Base-by-base conservation (phyloP, 108 stramenopile genomes). In the Hondaea fermentalgiana region DNA sequence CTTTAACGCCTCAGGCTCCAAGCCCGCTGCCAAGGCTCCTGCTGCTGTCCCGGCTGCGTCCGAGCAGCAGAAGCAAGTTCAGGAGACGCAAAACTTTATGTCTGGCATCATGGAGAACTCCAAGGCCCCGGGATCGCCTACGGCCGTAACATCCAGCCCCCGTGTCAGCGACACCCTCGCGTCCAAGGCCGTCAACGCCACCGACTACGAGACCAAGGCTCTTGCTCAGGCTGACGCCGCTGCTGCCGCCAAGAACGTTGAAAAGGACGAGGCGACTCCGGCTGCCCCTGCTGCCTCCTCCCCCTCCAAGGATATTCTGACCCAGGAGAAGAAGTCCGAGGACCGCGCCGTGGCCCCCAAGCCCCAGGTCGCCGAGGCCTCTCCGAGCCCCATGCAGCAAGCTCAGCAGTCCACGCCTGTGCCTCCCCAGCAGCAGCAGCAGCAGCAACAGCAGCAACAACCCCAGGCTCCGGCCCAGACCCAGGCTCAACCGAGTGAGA, bases 141-240 rank as follows among this genome's bases (percentile, higher is more conserved):
- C 42, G 10, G 21, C 64, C 14, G 64, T n/a, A 17, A 6, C 76
- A 1, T 53, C 76, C 17, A 83, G 76, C 51, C 76, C 76, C 14
- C n/a, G 76, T 16, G 51, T 53, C 43, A 83, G 51, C 49, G 76
- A 69, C 8, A 42, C 64, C 42, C 64, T 69, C 64, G 64, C 64
- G 21, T 69, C 64, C 76, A 83, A 83, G 76, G 76, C 76, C n/a
- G 76, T 83, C 49, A 83, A 83, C 51, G 76, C 76, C n/a, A 83
- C 76, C 51, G 76, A 83, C 76, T 83, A 83, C 76, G 76, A 83
- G 76, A 21, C 76, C 49, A 47, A 83, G 51, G 76, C 76, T 23
- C 12, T 83, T 28, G 76, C 76, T 12, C 76, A 83, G 76, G 76
- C 76, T 45, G 76, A 83, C 76, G 76, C 76, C 6, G 76, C 76